Evolutionary conservation across 352 stramenopile species (phyloP), one percentile per base, ranked within the genome.

Genomic region (Elongisporangium undulatum): DNA sequence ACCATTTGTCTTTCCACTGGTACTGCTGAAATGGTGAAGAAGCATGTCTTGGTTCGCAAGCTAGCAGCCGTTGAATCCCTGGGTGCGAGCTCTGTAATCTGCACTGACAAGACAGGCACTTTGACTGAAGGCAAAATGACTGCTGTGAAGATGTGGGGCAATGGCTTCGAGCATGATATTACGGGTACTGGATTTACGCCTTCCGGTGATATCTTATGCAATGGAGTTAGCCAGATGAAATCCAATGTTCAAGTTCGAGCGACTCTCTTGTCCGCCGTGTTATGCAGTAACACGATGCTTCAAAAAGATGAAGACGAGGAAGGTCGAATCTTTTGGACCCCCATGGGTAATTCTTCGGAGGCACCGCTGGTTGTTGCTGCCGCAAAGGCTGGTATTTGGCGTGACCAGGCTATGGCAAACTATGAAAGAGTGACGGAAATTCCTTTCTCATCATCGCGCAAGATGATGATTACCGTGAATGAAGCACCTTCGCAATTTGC

Each of bases 41-140:
- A 90, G 62, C 72, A 95, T 70, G 82, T 89, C 39, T 83, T 93
- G 1, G 82, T 96, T 23, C 87, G 90, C 53, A 92, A 95, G 61
- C 72, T 96, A 26, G 77, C 83, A 20, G 82, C 90, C 10, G 75
- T 90, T 3, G 72, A 89, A 60, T 88, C 77, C 22, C 88, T 98
- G 57, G 89, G 84, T 51, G 89, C 93, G n/a, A 96, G 89, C 22
- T 96, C 90, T 3, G 89, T 98, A 2, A 93, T 96, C 53, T 98
- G 79, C 49, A 90, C 80, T 1, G 94, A 98, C 75, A 98, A 98
- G 72, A 98, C 94, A 0, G 94, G 94, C 4, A 98, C 94, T 6
- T 66, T 98, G 12, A 98, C 94, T 0, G 80, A 89, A 58, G 80
- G 82, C 38, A 89, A 92, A 61, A 92, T 92, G 82, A 87, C 76